Evolutionary conservation across 805 yeast genomes (phyloP).

Genomic region (Kluyveromyces siamensis): DNA sequence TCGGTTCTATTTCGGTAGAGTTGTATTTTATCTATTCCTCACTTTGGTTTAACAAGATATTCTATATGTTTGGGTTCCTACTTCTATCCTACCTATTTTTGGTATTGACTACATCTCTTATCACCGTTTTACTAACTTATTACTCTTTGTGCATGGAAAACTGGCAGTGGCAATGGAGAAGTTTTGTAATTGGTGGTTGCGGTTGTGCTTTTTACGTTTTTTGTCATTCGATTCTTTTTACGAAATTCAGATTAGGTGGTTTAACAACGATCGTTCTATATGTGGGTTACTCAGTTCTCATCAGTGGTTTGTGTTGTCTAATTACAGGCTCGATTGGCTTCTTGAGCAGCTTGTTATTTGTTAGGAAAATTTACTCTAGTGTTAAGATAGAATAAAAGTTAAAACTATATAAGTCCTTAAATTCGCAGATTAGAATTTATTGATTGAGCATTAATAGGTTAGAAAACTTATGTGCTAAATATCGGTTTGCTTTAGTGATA

Average conservation of each 20-base stretch:
- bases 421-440: neutral
- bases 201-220: conserved; percentile 83
- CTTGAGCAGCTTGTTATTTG: conserved; percentile 61
- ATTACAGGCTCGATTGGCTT: conserved; percentile 88
- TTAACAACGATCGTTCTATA: conserved; percentile 70
- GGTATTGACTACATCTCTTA: conserved; percentile 71
- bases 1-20: conserved; percentile 91
- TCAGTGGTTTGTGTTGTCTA: conserved; percentile 63
- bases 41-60: conserved; percentile 87
- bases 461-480: too few species aligned
- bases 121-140: conserved; percentile 72
- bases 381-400: conserved; percentile 66
- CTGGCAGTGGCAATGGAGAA: conserved; percentile 97
- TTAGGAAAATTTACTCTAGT: conserved; percentile 69
- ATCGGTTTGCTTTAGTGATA: too few species aligned
- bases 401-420: neutral
- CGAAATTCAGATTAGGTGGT: conserved; percentile 63
- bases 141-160: conserved; percentile 83
- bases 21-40: conserved; percentile 87
- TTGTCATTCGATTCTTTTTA: conserved; percentile 68
- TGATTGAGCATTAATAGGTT: neutral
- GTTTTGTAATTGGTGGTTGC: conserved; percentile 83
- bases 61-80: conserved; percentile 95
- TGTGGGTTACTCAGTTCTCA: conserved; percentile 70
- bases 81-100: conserved; percentile 80